Evolutionary conservation across 2,329 filamentous ascomycete genomes (phyloP), one percentile per base, ranked within the genome.

Genomic region (Talaromyces marneffei): DNA sequence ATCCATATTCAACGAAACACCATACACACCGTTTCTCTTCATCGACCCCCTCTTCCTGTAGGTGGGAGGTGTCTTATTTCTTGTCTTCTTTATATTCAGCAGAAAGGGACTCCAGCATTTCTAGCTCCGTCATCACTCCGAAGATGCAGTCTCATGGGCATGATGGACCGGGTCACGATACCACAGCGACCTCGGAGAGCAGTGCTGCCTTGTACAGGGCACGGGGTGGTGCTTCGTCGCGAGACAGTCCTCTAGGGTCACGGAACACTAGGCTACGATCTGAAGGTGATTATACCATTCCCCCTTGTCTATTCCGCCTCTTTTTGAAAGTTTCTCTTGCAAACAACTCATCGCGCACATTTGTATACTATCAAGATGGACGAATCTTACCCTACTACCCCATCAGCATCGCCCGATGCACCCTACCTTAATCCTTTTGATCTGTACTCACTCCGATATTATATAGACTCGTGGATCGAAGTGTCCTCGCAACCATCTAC

Each of bases 381-480:
- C 60, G 67, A 66, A 64, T 65, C 55, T 23, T 60, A 52, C 53
- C 56, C 55, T 31, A 50, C 40, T 29, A 62, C 60, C 10, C 50
- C 59, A 9, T 60, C 57, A 3, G 23, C 57, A 54, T 39, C 58
- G 33, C 44, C 35, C 46, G 52, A 58, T 39, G 46, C 8, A 5
- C 59, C 37, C 10, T 48, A 31, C 37, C 54, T 48, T 52, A 29
- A 61, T 29, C 62, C 65, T 57, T 62, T 61, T 35, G 64, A 63
- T 61, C 76, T 78, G 73, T 78, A 77, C 74, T 79, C 75, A 78
- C 73, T 76, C 33, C 73, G 70, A 50, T 75, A 76, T 68, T 78
- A 77, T 61, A 66, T 80, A 92, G 94, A 97, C 79, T 97, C 94
- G 8, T 99, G 94, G 94, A 86, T 97, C 68, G 93, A 99, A 74